A percentile compares a stretch with the other conserved stretches of the same genome.
Evolutionary conservation across 2,329 filamentous ascomycete genomes (phyloP).

Genomic region (Penicillium decumbens): DNA sequence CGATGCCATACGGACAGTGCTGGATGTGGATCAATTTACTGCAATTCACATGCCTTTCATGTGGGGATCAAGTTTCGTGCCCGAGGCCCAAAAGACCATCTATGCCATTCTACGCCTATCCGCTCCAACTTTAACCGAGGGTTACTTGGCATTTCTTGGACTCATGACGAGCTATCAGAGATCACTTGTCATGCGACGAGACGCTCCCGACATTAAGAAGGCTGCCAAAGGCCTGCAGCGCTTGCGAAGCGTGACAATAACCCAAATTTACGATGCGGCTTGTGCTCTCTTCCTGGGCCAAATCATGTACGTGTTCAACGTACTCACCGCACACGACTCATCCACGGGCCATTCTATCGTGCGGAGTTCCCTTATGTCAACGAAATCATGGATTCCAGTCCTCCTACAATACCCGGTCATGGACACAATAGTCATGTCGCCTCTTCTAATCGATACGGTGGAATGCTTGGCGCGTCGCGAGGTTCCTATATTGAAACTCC

Average conservation of each 20-base stretch:
- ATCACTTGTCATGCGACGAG: slow-evolving; percentile 18
- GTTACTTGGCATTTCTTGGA: slow-evolving; percentile 21
- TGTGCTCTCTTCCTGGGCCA: slow-evolving; percentile 25
- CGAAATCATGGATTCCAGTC: slow-evolving; percentile 26
- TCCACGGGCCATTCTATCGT: slow-evolving; percentile 25
- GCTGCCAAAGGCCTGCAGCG: slow-evolving; percentile 20
- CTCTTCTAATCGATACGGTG: slow-evolving; percentile 31
- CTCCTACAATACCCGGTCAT: slow-evolving; percentile 24
- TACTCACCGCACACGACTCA: slow-evolving; percentile 24
- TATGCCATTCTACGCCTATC: slow-evolving; percentile 18
- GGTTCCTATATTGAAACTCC: slow-evolving; percentile 28
- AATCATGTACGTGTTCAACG: slow-evolving; percentile 28
- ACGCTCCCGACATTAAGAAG: slow-evolving; percentile 18
- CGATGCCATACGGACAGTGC: slow-evolving; percentile 19
- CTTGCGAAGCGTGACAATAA: slow-evolving; percentile 18
- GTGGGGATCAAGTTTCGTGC: slow-evolving; percentile 18
- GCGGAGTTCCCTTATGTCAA: slow-evolving; percentile 26
- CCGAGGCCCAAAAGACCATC: slow-evolving; percentile 14
- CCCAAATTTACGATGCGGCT: slow-evolving; percentile 22
- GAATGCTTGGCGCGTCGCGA: slow-evolving; percentile 30
- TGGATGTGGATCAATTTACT: slow-evolving; percentile 18
- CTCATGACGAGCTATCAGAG: slow-evolving; percentile 24
- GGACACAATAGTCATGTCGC: slow-evolving; percentile 27
- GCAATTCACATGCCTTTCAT: slow-evolving; percentile 21
- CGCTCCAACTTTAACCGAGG: slow-evolving; percentile 18